Base-by-base conservation (phyloP, 192 early-diverging fungal species). In the Gaertneriomyces semiglobifer region DNA sequence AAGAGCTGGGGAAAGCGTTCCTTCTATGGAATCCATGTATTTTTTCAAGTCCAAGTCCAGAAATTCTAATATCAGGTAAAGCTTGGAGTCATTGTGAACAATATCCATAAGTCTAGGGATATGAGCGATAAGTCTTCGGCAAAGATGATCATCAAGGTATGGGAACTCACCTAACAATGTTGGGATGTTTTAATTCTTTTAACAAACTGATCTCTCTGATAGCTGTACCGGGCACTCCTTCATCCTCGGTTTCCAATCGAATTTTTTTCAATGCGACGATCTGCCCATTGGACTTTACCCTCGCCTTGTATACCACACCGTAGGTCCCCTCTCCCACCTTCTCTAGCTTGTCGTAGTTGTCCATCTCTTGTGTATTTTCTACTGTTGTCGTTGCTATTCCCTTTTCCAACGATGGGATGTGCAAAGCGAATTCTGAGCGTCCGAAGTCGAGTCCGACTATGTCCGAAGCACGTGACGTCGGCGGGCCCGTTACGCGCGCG, bases 311-410 rank as follows among this genome's bases (percentile, higher is more conserved):
- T 2, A 84, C 83, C 44, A 82, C 80, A 41, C 93, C 96, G 63
- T 98, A 98, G 7, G 96, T 98, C 58, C 96, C 96, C 76, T 98
- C 96, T 20, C 96, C 96, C 66, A 98, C 86, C 72, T 96, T 94
- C 77, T 97, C 94, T 44, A 91, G 81, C 73, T 90, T 66, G 42
- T 66, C 65, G 54, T 72, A 72, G 11, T 67, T 66, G 6, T 72
- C 71, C 33, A 66, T 66, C 25, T 33, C 25, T 33, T 33, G 25
- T n/a, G 25, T 33, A 33, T 33, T 33, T 33, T 33, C 25, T 33
- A 33, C 25, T 33, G 25, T 33, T 33, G 25, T 33, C 25, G 25
- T 33, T 33, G 25, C 25, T 33, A 2, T 33, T 33, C 25, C 25
- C 25, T 33, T 33, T 33, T 33, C 25, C 25, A 33, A 33, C 25